Evolutionary conservation across 805 yeast species (phyloP).

Genomic region (Candida vartiovaarae): DNA sequence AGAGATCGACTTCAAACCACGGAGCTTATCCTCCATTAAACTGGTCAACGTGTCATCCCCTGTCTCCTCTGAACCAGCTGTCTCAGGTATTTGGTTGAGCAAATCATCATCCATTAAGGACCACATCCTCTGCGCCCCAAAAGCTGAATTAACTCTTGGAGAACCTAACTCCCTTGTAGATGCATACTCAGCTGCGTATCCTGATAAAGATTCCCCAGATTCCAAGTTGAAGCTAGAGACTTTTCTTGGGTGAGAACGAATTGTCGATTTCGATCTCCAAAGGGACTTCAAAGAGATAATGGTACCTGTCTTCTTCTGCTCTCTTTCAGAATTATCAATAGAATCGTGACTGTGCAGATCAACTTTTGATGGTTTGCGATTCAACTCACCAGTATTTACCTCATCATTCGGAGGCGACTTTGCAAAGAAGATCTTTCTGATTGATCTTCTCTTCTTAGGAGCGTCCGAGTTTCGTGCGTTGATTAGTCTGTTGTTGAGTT

Average conservation of each 20-base stretch:
- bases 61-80: slow-evolving; percentile 1
- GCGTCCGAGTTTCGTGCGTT: not conserved
- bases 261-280: slow-evolving; percentile 13
- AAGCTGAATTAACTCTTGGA: too few relatives aligned
- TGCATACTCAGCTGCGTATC: slow-evolving; percentile 14
- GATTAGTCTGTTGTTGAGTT: slow-evolving; percentile 10
- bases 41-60: slow-evolving; percentile 5
- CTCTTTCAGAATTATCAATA: not conserved
- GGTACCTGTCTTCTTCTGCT: not conserved
- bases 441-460: slow-evolving; percentile 8
- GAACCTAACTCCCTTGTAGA: slow-evolving; percentile 4
- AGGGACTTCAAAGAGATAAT: slow-evolving; percentile 2
- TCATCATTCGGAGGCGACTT: slow-evolving; percentile 4
- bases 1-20: slow-evolving; percentile 2
- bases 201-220: slow-evolving; percentile 21
- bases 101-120: too few relatives aligned
- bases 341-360: too few relatives aligned
- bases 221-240: slow-evolving; percentile 10
- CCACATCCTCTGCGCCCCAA: too few relatives aligned
- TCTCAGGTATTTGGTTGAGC: too few relatives aligned
- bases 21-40: slow-evolving; percentile 1
- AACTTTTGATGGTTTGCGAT: too few relatives aligned
- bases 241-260: not conserved
- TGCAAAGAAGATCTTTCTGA: slow-evolving; percentile 15
- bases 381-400: too few relatives aligned